phyloP scores from a whole-genome alignment of 768 basidiomycete genomes.

The Kondoa malvinella region DNA sequence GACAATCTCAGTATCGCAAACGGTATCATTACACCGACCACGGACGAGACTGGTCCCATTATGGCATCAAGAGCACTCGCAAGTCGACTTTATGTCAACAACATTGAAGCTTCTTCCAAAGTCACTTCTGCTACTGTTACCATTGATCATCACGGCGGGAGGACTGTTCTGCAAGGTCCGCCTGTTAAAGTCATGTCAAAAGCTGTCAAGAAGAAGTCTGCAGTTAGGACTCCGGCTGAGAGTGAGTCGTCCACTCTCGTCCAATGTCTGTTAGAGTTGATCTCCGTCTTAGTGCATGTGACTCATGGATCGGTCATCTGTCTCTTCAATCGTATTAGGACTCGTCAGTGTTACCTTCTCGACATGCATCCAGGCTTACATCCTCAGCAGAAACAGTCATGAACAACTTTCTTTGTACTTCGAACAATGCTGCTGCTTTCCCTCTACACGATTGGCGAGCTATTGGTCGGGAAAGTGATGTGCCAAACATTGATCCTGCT shows the following conservation, averaged over 20 bases:
- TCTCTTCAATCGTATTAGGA: background rate
- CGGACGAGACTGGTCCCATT: background rate
- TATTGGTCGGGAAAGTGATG: background rate
- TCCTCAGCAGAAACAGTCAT: background rate
- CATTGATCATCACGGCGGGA: background rate
- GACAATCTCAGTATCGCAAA: background rate
- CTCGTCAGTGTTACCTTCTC: background rate
- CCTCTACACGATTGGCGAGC: background rate
- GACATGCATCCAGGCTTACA: background rate
- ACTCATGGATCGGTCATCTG: background rate
- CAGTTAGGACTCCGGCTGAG: background rate
- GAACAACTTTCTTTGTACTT: background rate
- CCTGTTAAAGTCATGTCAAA: conserved; percentile 1
- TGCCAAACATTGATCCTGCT: background rate
- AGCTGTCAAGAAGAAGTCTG: background rate
- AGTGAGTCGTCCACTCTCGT: background rate
- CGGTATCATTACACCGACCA: background rate
- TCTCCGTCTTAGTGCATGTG: background rate
- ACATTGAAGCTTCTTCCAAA: background rate
- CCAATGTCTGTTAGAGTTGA: background rate
- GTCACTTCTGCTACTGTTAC: background rate
- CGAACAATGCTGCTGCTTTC: background rate
- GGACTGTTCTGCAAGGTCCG: background rate
- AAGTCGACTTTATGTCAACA: background rate
- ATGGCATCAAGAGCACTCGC: background rate